These are phyloP conservation scores for Pyrenophora tritici-repentis DNA, from an alignment of 2,329 filamentous ascomycete species.

Conservation along the genomic window DNA sequence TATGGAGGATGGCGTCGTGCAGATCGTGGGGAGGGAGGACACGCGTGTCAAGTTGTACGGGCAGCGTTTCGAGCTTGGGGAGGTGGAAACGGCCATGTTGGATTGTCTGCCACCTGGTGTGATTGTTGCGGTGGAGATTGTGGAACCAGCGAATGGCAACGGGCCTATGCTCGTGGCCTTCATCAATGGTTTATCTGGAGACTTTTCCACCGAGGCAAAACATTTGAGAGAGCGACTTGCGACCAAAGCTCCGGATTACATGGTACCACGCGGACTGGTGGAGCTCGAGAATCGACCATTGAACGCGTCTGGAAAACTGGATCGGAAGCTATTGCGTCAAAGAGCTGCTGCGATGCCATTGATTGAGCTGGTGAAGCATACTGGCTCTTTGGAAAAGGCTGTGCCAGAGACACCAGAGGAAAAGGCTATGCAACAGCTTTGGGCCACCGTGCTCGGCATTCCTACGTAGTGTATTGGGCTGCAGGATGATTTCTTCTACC, in stretches of 20 bases:
- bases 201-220: constrained; percentile 1
- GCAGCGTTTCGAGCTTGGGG: constrained; percentile 5
- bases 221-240: constrained; percentile 1
- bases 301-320: constrained; percentile 6
- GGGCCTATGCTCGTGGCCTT: constrained; percentile 5
- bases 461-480: constrained; percentile 2
- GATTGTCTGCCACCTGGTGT: background rate
- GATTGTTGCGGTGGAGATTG: constrained; percentile 3
- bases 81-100: constrained; percentile 4
- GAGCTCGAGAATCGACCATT: constrained; percentile 3
- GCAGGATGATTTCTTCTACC: constrained; percentile 4
- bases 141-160: background rate
- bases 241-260: background rate
- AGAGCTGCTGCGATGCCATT: background rate
- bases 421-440: background rate
- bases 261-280: constrained; percentile 8
- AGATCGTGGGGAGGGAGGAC: constrained; percentile 5
- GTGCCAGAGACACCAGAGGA: constrained; percentile 1
- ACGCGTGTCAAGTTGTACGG: constrained; percentile 5
- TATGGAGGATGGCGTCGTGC: constrained; percentile 5
- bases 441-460: constrained; percentile 1
- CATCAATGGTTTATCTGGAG: background rate
- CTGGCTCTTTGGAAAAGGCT: constrained; percentile 3
- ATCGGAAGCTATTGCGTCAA: constrained; percentile 2
- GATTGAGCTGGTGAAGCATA: constrained; percentile 2